phyloP scores from a whole-genome alignment of 1,139 yeast genomes.

The Debaryomycetaceae sp. region DNA sequence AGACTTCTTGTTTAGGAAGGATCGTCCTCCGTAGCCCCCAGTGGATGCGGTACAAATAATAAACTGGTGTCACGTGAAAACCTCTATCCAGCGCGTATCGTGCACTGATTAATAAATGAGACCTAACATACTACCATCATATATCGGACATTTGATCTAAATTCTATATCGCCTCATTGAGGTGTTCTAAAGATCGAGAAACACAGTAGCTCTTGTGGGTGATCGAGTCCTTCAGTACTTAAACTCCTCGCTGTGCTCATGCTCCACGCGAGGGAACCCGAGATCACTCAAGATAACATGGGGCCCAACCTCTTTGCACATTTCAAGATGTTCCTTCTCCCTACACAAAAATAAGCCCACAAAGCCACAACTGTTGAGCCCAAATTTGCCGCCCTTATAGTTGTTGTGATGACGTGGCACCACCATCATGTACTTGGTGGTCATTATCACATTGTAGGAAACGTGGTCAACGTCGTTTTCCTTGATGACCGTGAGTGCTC shows the following conservation, averaged over 20 bases:
- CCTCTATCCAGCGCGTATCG: no score
- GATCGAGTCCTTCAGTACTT: conserved; percentile 32
- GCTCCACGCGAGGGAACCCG: conserved; percentile 60
- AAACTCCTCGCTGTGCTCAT: conserved; percentile 29
- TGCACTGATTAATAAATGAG: no score
- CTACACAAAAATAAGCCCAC: conserved; percentile 78
- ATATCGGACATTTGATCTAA: no score
- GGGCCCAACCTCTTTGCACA: conserved; percentile 42
- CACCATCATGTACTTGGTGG: conserved; percentile 75
- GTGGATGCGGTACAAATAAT: no score
- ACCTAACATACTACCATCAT: no score
- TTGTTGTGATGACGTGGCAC: conserved; percentile 65
- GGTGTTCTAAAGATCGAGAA: no score
- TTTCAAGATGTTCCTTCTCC: conserved; percentile 45
- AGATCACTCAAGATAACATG: conserved; percentile 48
- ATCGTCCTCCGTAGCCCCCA: no score
- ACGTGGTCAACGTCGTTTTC: conserved; percentile 39
- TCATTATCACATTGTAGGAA: conserved; percentile 79
- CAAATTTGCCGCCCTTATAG: conserved; percentile 36
- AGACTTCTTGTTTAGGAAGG: conserved; percentile 21
- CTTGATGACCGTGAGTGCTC: conserved; percentile 62
- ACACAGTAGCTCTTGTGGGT: no score
- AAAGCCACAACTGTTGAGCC: conserved; percentile 77
- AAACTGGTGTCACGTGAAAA: no score
- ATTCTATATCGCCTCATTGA: no score